Evolutionary conservation across 352 stramenopile genomes (phyloP).

Genomic region (Phytophthora tubulina): DNA sequence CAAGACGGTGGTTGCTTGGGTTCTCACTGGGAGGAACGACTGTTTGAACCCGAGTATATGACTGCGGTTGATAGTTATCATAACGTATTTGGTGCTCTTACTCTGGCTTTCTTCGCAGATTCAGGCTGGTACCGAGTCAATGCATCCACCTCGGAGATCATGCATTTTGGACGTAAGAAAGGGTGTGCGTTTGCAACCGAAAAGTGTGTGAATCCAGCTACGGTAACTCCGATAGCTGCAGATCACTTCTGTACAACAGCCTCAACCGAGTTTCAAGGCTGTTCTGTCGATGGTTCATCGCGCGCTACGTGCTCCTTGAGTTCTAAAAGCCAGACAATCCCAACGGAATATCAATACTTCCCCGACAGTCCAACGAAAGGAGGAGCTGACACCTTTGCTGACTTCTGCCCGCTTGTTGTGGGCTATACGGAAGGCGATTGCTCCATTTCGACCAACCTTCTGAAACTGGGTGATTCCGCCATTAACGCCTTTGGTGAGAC

Average conservation of each 20-base stretch:
- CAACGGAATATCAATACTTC: slow-evolving; percentile 72
- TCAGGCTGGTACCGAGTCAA: slow-evolving; percentile 81
- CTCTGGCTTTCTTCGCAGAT: slow-evolving; percentile 81
- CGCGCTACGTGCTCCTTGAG: slow-evolving; percentile 64
- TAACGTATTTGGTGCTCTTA: slow-evolving; percentile 70
- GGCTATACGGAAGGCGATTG: slow-evolving; percentile 69
- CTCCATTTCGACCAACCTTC: slow-evolving; percentile 52
- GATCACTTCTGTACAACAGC: slow-evolving; percentile 67
- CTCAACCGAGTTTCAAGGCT: slow-evolving; percentile 50
- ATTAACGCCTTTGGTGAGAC: slow-evolving; percentile 80
- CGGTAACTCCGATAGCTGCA: slow-evolving; percentile 40
- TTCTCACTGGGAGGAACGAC: slow-evolving; percentile 82
- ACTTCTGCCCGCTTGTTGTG: slow-evolving; percentile 78
- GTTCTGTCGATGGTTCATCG: slow-evolving; percentile 72
- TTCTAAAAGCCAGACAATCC: slow-evolving; percentile 45
- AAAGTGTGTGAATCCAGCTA: slow-evolving; percentile 64
- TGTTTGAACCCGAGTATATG: slow-evolving; percentile 85
- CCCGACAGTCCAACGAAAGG: slow-evolving; percentile 42
- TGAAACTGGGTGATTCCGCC: slow-evolving; percentile 41
- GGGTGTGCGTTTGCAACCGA: slow-evolving; percentile 68
- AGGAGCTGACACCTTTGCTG: slow-evolving; percentile 61
- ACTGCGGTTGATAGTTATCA: slow-evolving; percentile 69
- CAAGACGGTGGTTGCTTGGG: slow-evolving; percentile 79
- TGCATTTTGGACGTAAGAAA: slow-evolving; percentile 67
- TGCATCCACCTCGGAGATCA: slow-evolving; percentile 45